Evolutionary conservation across 192 early-diverging fungal species (phyloP), one percentile per base, ranked within the genome.

Genomic region (Gaertneriomyces semiglobifer): DNA sequence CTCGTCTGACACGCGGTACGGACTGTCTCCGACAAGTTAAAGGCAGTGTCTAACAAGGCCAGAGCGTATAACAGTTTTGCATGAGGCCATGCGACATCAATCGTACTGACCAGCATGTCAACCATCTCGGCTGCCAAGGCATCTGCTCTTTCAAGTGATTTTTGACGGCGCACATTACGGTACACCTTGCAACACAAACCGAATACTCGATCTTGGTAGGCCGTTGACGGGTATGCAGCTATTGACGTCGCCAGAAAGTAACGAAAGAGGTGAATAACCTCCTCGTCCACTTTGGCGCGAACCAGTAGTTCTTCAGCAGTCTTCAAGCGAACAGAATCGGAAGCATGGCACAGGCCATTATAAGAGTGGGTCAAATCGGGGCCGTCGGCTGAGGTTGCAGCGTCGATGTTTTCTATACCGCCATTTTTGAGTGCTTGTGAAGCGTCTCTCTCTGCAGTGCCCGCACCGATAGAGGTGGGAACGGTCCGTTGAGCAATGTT

Each of bases 211-310:
- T 57, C 55, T 57, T 39, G 16, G 39, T 38, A 57, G 14, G 20
- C 16, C 18, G 18, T 57, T 38, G 55, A 57, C 16, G 55, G 55
- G 4, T 57, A 38, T 14, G 33, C 3, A 38, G 12, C 16, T 33
- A 38, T 14, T 14, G 55, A 57, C 12, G 55, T 33, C 55, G 12
- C 55, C 2, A 57, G 5, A 57, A 57, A 57, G 55, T 57, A 57
- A 9, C 38, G 33, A 39, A 57, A 57, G n/a, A 25, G 38, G 8
- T 57, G 20, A 38, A 57, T 14, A 39, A 16, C 12, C 12, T 12
- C 20, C 33, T 57, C 55, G 55, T 57, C 55, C 4, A 39, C 20
- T 5, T 6, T 14, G 19, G 33, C 2, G 38, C 16, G 14, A 57
- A 12, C 12, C 12, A 57, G 55, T 6, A 57, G 25, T 2, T 33